phyloP scores from a whole-genome alignment of 2,329 filamentous ascomycete genomes.

The Pyricularia pennisetigena region DNA sequence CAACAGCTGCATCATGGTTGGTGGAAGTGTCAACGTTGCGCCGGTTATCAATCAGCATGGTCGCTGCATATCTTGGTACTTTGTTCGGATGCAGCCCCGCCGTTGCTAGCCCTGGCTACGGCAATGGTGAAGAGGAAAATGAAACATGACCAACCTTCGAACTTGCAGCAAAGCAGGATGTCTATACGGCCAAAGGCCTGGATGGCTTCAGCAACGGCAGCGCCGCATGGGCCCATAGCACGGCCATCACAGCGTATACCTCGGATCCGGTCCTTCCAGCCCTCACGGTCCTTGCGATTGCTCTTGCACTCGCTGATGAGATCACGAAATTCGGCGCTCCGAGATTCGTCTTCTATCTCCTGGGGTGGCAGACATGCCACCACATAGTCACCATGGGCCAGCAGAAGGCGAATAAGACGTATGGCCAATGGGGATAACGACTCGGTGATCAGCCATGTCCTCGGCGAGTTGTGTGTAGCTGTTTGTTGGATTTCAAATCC shows the following conservation, averaged over 20 bases:
- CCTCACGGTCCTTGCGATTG: conserved; percentile 53
- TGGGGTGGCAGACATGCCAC: conserved; percentile 71
- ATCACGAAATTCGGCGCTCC: conserved; percentile 69
- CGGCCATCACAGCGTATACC: conserved; percentile 55
- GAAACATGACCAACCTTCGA: conserved; percentile 54
- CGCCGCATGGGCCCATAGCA: conserved; percentile 62
- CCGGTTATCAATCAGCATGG: conserved; percentile 1
- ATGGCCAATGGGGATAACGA: conserved; percentile 79
- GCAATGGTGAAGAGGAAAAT: not conserved
- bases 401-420: conserved; percentile 67
- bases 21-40: not conserved
- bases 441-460: conserved; percentile 88
- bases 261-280: conserved; percentile 71
- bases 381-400: conserved; percentile 87
- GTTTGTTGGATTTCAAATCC: conserved; percentile 7
- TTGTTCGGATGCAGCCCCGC: not conserved
- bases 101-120: not conserved
- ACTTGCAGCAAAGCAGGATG: conserved; percentile 82
- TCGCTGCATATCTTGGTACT: not conserved
- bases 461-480: conserved; percentile 63
- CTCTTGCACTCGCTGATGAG: conserved; percentile 64
- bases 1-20: conserved; percentile 48
- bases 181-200: conserved; percentile 79
- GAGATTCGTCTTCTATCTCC: conserved; percentile 67
- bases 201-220: conserved; percentile 79